phyloP scores from a whole-genome alignment of 116 monocot species.

The Posidonia oceanica region DNA sequence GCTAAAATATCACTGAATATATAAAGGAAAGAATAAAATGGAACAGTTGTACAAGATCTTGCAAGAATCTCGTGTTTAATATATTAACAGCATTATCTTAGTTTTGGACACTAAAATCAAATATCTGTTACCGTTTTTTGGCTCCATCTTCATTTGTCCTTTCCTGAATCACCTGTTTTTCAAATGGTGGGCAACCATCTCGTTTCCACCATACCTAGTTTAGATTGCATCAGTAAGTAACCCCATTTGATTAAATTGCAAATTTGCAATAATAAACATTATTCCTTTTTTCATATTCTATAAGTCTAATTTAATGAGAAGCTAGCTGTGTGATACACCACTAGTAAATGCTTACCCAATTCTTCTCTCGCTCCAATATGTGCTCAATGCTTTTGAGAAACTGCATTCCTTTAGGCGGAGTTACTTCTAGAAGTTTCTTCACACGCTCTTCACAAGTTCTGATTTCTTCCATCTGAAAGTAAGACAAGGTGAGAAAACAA shows the following conservation, averaged over 20 bases:
- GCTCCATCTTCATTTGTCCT: slow-evolving; percentile 50
- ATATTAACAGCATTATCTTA: too few relatives aligned
- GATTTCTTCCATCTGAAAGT: slow-evolving; percentile 76
- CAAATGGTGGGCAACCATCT: slow-evolving; percentile 91
- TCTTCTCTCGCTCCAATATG: slow-evolving; percentile 89
- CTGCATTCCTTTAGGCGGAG: slow-evolving; percentile 91
- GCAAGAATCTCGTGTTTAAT: too few relatives aligned
- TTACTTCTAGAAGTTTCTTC: slow-evolving; percentile 78
- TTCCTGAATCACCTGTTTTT: slow-evolving; percentile 56
- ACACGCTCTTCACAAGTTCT: slow-evolving; percentile 74
- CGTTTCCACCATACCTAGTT: slow-evolving; percentile 95
- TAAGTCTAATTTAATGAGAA: too few relatives aligned
- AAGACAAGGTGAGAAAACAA: background rate
- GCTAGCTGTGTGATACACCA: too few relatives aligned
- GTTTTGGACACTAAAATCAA: too few relatives aligned
- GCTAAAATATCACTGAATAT: too few relatives aligned
- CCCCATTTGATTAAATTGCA: too few relatives aligned
- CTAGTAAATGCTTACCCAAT: slow-evolving; percentile 51
- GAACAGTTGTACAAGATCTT: too few relatives aligned
- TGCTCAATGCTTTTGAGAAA: slow-evolving; percentile 93
- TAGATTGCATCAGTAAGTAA: background rate
- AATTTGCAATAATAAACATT: too few relatives aligned
- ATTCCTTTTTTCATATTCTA: too few relatives aligned
- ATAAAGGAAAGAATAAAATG: too few relatives aligned
- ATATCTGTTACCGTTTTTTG: slow-evolving; percentile 54